phyloP scores from a whole-genome alignment of 352 stramenopile genomes.

The Phytophthora pseudosyringae region DNA sequence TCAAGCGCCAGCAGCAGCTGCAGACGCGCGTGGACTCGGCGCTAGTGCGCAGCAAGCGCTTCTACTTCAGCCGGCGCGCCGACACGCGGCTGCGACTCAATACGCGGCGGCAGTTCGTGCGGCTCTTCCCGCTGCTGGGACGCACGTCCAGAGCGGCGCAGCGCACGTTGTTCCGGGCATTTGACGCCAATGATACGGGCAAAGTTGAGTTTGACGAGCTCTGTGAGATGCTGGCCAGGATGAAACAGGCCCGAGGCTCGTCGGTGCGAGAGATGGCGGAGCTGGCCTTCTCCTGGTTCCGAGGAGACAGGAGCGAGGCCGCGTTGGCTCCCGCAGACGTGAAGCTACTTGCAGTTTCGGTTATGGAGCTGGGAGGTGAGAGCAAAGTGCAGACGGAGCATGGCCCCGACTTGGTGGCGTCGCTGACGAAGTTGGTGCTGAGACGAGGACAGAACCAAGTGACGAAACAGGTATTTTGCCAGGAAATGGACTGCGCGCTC shows the following conservation, averaged over 20 bases:
- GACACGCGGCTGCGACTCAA: constrained; percentile 54
- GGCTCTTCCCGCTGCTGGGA: constrained; percentile 61
- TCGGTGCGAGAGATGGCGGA: constrained; percentile 46
- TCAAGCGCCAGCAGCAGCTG: constrained; percentile 24
- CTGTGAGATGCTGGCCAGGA: constrained; percentile 60
- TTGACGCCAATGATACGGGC: constrained; percentile 52
- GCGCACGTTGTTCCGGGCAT: constrained; percentile 51
- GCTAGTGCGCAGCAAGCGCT: constrained; percentile 39
- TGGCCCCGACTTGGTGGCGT: constrained; percentile 32
- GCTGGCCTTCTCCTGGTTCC: constrained; percentile 74
- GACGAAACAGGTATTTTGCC: constrained; percentile 24
- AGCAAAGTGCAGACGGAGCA: constrained; percentile 27
- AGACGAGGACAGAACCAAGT: constrained; percentile 24
- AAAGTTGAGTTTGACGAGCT: constrained; percentile 71
- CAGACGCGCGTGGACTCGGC: constrained; percentile 39
- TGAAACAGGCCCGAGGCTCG: constrained; percentile 29
- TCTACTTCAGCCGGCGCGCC: constrained; percentile 48
- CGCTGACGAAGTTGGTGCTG: constrained; percentile 33
- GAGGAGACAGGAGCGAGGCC: constrained; percentile 28
- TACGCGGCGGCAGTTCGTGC: constrained; percentile 50
- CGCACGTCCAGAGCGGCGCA: constrained; percentile 39
- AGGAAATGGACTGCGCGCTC: constrained; percentile 31
- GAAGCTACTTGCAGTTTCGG: constrained; percentile 45
- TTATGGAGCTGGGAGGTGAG: constrained; percentile 26
- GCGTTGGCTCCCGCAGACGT: constrained; percentile 41